Base-by-base conservation (phyloP, 177 flowering plant genomes). In the Vitis hybrid region DNA sequence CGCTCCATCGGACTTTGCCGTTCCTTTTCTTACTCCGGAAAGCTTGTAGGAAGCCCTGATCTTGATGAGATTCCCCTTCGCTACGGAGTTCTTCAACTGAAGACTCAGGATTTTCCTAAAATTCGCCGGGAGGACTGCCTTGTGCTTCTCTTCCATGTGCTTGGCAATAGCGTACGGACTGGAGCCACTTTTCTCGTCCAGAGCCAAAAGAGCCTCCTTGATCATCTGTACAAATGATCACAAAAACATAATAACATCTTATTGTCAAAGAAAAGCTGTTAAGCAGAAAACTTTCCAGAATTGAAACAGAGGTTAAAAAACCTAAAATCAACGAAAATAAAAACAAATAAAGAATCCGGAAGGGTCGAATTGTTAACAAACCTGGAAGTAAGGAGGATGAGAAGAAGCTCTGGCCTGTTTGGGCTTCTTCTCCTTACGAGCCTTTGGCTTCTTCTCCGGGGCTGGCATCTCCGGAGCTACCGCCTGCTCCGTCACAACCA, bases 341-440 rank as follows among this genome's bases (percentile, higher is more conserved):
- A 14, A 56, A 32, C 16, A 49, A 48, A 65, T 48, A 49, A 14
- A 19, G 21, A 24, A 0, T 40, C 46, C 46, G 7, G 24, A 46
- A 5, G 35, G 55, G 10, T 13, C 0, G 9, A 66, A 11, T 11
- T 18, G 8, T 11, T 60, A 64, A 52, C 35, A 1, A 58, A 91
- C 94, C 89, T 90, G 86, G 19, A 90, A 90, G 65, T 92, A 92
- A 18, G 94, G 89, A 71, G 94, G 97, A 80, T 90, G 97, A 48
- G 88, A 2, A 52, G 83, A 80, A n/a, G 81, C 19, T 74, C 83
- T 85, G 1, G 81, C 24, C 24, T 75, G 19, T 49, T 63, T 80
- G 7, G 79, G 85, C 75, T 80, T 88, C 81, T 71, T 79, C 83
- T 76, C 84, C 67, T 72, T 85, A 4, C 81, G 76, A n/a, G 70